Evolutionary conservation across 2,329 filamentous ascomycete species (phyloP), one percentile per base, ranked within the genome.

Genomic region (Colletotrichum noveboracense): DNA sequence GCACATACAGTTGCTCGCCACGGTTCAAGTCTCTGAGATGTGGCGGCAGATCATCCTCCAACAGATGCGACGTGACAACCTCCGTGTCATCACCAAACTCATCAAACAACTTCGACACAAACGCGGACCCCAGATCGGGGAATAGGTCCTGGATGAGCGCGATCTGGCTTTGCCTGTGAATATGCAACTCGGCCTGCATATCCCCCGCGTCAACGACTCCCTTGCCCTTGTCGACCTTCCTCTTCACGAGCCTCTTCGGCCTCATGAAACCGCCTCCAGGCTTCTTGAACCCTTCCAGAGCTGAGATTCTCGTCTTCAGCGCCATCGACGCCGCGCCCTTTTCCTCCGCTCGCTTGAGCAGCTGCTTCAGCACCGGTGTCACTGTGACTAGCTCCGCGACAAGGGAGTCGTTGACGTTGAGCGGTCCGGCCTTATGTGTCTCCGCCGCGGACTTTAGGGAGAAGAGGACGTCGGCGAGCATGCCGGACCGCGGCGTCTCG

Each of bases 141-240:
- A 98, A 98, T 0, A 98, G 88, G 81, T 99, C 96, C 81, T 98
- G 96, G n/a, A 99, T 90, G 82, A 97, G 95, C 1, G 94, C 94
- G 67, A 98, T 92, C 65, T 96, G 91, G 79, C 94, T 96, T 91
- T 97, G 94, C 56, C 89, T 93, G 83, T 98, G 95, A 26, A 96
- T 86, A 80, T 97, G 95, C 38, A 96, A 87, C 58, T 90, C 87
- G 4, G 83, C 84, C 7, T 85, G 80, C 8, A 81, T 77, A 7
- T 89, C 86, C 9, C 84, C 82, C 5, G 83, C 81, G 60, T 85
- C 84, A 52, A 83, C 80, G 3, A 74, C 74, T 4, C 85, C 87
- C 81, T 95, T 96, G 36, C 93, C 93, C 83, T 95, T 95, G 78
- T 92, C 89, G 6, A 91, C 81, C 80, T 90, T 93, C 58, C 89